Percentiles rank a stretch among this genome's conserved stretches.
Conservation (phyloP, 2,329 filamentous ascomycete genomes). For the Penicillium sp. region DNA sequence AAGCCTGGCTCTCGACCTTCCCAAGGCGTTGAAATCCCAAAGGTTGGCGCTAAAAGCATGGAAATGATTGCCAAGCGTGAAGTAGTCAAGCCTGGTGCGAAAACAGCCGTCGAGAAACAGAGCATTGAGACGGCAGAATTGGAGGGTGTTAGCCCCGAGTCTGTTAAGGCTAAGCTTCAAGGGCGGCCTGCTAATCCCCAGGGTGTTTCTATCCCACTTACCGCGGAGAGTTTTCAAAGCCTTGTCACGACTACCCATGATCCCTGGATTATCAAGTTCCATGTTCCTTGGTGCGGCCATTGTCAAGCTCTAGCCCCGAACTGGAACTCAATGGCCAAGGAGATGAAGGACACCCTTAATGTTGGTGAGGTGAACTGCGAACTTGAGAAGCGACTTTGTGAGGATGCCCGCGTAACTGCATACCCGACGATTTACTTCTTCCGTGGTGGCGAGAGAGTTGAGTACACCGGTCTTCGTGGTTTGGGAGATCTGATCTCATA, state of each 20-base stretch:
- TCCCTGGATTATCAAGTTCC: conserved; percentile 98
- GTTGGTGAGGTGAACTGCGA: conserved; percentile 97
- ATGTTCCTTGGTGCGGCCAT: conserved; percentile 94
- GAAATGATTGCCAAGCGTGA: conserved; percentile 44
- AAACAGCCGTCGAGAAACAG: conserved; percentile 40
- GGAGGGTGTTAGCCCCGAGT: conserved; percentile 44
- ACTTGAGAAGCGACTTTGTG: conserved; percentile 80
- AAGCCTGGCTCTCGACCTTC: conserved; percentile 77
- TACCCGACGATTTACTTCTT: conserved; percentile 94
- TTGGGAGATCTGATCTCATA: conserved; percentile 87
- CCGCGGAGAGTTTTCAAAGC: conserved; percentile 80
- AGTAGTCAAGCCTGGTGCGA: conserved; percentile 42
- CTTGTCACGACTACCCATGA: conserved; percentile 83
- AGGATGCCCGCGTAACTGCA: conserved; percentile 74
- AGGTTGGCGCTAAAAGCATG: conserved; percentile 61
- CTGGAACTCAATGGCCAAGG: conserved; percentile 85
- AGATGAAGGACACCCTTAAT: conserved; percentile 86
- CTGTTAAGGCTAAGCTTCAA: conserved; percentile 51
- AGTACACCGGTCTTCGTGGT: conserved; percentile 88
- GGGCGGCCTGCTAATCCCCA: conserved; percentile 67
- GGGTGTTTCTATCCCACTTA: conserved; percentile 73
- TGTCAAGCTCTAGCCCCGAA: conserved; percentile 89
- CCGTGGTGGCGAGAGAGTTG: conserved; percentile 83
- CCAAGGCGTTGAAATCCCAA: conserved; percentile 65
- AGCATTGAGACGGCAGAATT: conserved; percentile 25